Evolutionary conservation across 1,284 basidiomycete genomes (phyloP), one percentile per base, ranked within the genome.

Genomic region (Irpex rosettiformis): DNA sequence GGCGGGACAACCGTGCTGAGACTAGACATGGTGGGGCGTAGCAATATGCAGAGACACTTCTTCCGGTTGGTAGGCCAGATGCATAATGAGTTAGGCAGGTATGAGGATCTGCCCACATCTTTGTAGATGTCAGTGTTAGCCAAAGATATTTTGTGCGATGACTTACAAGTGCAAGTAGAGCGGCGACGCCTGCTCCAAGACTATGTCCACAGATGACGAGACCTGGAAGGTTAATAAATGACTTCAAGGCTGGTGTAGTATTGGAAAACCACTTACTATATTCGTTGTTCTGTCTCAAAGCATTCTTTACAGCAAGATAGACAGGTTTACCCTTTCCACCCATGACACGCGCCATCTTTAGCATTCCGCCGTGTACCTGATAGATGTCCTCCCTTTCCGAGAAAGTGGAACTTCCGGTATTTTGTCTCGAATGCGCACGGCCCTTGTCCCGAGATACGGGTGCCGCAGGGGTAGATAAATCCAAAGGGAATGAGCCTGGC

Each of bases 61-160:
- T 78, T 30, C 82, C 83, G 3, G 77, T 73, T 4, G 92, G 90
- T 6, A 94, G 77, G 4, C 90, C 88, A 59, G 88, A 88, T 13
- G 84, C 80, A 18, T 73, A 75, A 40, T 90, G 85, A 0, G 89
- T 93, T 47, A 87, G 75, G 61, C 90, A 90, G 1, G 86, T 91
- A 61, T 75, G 78, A 16, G 88, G 88, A 68, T 92, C 88, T 1
- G 90, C 89, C 92, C 92, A 94, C 81, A 91, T 89, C 89, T 91
- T 54, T 29, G 24, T 53, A 4, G 11, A 25, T 33, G 24, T 13
- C 8, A 27, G 28, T 21, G n/a, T 27, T n/a, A 29, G 55, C 7
- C 10, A 21, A 13, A 18, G n/a, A 24, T 3, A n/a, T 7, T 24
- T 11, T 2, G 27, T 16, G 4, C 6, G 33, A 13, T 27, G 1